Conservation (phyloP, 805 yeast species). For the Wickerhamiella lipophila region DNA sequence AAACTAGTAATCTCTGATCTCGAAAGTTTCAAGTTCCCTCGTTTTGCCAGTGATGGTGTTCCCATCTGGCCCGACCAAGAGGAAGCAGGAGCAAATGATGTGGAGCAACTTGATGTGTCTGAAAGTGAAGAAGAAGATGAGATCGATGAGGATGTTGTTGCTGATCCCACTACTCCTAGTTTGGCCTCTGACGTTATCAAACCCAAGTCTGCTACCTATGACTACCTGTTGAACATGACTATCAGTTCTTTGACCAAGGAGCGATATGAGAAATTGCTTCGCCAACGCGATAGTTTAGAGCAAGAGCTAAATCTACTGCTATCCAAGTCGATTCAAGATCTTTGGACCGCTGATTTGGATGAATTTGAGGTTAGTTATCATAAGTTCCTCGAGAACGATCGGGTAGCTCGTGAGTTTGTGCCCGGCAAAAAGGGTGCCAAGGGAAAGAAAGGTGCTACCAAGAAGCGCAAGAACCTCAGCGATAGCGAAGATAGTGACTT, state of each 20-base stretch:
- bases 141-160: slow-evolving; percentile 32
- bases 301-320: slow-evolving; percentile 54
- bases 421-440: slow-evolving; percentile 26
- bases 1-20: slow-evolving; percentile 51
- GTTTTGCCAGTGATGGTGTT: slow-evolving; percentile 54
- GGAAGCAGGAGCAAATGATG: slow-evolving; percentile 18
- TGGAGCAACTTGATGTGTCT: slow-evolving; percentile 33
- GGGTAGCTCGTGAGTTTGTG: slow-evolving; percentile 41
- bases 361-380: slow-evolving; percentile 56
- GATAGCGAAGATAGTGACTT: slow-evolving; percentile 29
- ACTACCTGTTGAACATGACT: slow-evolving; percentile 82
- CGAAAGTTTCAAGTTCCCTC: slow-evolving; percentile 52
- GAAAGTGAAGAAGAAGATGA: slow-evolving; percentile 28
- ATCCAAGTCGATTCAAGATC: slow-evolving; percentile 63
- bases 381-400: slow-evolving; percentile 53
- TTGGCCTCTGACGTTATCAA: slow-evolving; percentile 23
- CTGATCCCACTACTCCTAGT: slow-evolving; percentile 18
- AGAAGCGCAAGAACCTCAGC: slow-evolving; percentile 17
- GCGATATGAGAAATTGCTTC: slow-evolving; percentile 65
- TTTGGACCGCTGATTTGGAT: slow-evolving; percentile 79
- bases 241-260: slow-evolving; percentile 89
- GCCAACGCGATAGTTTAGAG: slow-evolving; percentile 62
- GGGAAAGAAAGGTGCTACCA: slow-evolving; percentile 16
- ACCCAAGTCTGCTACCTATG: slow-evolving; percentile 55
- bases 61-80: slow-evolving; percentile 38